These are phyloP conservation scores for Paramyrothecium sp. DNA, from an alignment of 2,329 filamentous ascomycete genomes.

Conservation along the genomic window DNA sequence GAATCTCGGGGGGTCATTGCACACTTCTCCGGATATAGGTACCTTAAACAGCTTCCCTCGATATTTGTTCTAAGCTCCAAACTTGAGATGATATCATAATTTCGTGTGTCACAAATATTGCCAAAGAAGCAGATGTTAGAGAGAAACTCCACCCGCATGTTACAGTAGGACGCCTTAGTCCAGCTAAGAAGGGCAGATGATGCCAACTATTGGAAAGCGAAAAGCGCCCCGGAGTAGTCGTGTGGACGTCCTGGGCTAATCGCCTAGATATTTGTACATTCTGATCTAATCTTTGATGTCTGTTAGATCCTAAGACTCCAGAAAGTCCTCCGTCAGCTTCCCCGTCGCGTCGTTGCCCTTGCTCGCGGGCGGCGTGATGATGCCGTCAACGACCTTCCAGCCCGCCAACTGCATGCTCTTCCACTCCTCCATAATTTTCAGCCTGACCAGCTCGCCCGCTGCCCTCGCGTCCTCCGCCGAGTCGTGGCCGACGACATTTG, in stretches of 20 bases:
- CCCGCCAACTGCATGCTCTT: constrained; percentile 62
- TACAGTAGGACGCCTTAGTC: no score
- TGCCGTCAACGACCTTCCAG: constrained; percentile 59
- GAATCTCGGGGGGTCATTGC: not conserved
- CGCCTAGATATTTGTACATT: no score
- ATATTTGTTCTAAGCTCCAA: no score
- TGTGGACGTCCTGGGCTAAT: no score
- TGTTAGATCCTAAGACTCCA: constrained; percentile 24
- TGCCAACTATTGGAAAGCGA: no score
- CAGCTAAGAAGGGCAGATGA: no score
- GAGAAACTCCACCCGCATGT: no score
- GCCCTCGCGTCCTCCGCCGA: constrained; percentile 88
- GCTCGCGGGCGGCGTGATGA: constrained; percentile 36
- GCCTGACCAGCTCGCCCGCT: constrained; percentile 80
- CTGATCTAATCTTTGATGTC: not conserved
- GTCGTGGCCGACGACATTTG: constrained; percentile 69
- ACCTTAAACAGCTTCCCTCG: not conserved
- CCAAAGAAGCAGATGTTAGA: no score
- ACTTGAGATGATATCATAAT: no score
- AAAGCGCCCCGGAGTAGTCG: no score
- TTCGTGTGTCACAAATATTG: no score
- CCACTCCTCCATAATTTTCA: constrained; percentile 71
- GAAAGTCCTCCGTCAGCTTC: constrained; percentile 34
- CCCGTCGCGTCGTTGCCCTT: constrained; percentile 17
- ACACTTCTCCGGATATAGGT: not conserved